Evolutionary conservation across 306 rosid species (phyloP), one percentile per base, ranked within the genome.

Genomic region (Gynostemma pentaphyllum): DNA sequence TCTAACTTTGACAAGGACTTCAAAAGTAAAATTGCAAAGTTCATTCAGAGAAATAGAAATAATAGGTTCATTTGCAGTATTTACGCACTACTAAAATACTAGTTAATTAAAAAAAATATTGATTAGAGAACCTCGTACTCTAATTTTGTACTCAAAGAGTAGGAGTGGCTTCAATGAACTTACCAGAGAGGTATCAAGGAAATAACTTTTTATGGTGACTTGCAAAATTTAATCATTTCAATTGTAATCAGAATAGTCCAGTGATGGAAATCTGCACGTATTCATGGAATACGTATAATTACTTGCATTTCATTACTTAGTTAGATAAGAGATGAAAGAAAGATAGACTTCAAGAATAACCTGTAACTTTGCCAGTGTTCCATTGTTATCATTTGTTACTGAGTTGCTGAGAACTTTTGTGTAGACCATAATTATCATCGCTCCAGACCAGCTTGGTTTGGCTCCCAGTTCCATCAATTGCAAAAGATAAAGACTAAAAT

Each of bases 361-460:
- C 54, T 47, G 69, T 48, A 13, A 49, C 9, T 51, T 51, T 19
- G 50, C 57, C 30, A 19, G n/a, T n/a, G 29, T 67, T 45, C 62
- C 51, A 55, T 70, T 44, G 72, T 49, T n/a, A 47, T 66, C 67
- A 28, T 18, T 68, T 50, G 40, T 67, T 69, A 54, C 62, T 56
- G 81, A 53, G 79, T 51, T 67, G 48, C 68, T 73, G 57, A 45
- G 34, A 73, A 72, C 72, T 77, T 52, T 75, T 72, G 27, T 70
- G 66, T 26, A 19, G 49, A 45, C 72, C 49, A 34, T 57, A 70
- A 15, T 62, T 62, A 65, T 70, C 77, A 50, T 79, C 82, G 54
- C 82, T 79, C 96, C 98, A 88, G 52, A 83, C 85, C 73, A 87
- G 78, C 86, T 76, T 87, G 50, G 95, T 83, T 79, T 83, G 98